A percentile compares a stretch with the other conserved stretches of the same genome.
phyloP scores from a whole-genome alignment of 176 grass and related monocot genomes.

The Urochloa ruziziensis region DNA sequence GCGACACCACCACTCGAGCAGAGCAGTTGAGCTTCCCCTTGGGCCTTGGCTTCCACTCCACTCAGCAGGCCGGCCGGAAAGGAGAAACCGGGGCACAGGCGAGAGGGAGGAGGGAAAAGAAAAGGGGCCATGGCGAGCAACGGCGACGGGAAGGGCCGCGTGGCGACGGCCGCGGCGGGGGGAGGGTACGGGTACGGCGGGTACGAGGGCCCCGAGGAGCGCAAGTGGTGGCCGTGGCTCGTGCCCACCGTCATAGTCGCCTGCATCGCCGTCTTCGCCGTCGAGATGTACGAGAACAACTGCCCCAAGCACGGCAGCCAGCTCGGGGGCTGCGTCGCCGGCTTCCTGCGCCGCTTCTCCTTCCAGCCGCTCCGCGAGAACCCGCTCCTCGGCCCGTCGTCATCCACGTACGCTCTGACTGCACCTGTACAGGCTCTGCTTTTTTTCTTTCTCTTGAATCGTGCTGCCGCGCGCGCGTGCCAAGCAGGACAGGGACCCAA shows the following conservation, averaged over 20 bases:
- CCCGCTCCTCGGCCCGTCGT: conserved; percentile 79
- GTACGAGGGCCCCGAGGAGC: conserved; percentile 49
- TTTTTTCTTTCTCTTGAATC: not conserved
- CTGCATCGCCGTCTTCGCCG: conserved; percentile 72
- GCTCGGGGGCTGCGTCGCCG: conserved; percentile 57
- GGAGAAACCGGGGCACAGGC: not conserved
- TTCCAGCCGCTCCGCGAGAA: conserved; percentile 94
- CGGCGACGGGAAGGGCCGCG: conserved; percentile 48
- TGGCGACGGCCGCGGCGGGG: conserved; percentile 23
- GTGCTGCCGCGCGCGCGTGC: no score
- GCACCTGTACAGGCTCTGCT: not conserved
- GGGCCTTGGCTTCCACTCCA: conserved; percentile 22
- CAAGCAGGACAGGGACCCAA: not conserved
- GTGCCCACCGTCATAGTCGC: conserved; percentile 80
- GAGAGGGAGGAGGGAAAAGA: not conserved
- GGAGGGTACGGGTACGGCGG: conserved; percentile 37
- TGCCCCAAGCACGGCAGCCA: conserved; percentile 52
- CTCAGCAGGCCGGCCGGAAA: not conserved
- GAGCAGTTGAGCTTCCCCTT: not conserved
- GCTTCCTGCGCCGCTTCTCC: conserved; percentile 73
- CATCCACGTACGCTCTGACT: conserved; percentile 51
- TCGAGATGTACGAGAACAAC: conserved; percentile 93
- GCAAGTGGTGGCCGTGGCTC: conserved; percentile 80
- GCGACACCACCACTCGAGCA: conserved; percentile 21
- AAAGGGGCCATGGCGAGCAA: conserved; percentile 21